Evolutionary conservation across 768 basidiomycete genomes (phyloP), one percentile per base, ranked within the genome.

Genomic region (Leccinellum rugosiceps): DNA sequence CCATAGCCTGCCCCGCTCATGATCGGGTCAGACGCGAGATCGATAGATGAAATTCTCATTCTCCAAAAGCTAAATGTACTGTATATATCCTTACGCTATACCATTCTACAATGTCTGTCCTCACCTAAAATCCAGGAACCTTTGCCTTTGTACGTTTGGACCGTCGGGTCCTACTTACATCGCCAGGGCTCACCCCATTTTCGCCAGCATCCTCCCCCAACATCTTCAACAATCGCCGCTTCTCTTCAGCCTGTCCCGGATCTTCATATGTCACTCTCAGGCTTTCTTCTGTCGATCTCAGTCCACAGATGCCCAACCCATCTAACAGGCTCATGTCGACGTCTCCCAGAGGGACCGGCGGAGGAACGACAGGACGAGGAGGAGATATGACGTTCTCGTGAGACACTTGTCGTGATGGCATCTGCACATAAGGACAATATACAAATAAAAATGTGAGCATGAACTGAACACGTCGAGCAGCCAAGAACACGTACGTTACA

Each of bases 191-290:
- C 44, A 30, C 43, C 47, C 32, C 60, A 34, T 26, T 47, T 23
- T 57, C 65, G 1, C n/a, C 19, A 3, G 53, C 67, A 32, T 61
- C 63, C 53, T 61, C 65, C 7, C 63, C 74, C 61, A 88, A 64
- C 63, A 90, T 68, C 53, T 71, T 77, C 80, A 87, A 77, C 61
- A 89, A 65, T 66, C 80, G 75, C 58, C 77, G 73, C 69, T 80
- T 80, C 69, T 86, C 86, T 49, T 80, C 81, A 41, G 74, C 69
- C 72, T 88, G 83, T 21, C 71, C 80, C 2, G 86, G 86, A 69
- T 90, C 87, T 65, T 87, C 86, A 60, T 89, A 90, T 56, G 75
- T 77, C 9, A 90, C 85, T 6, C 80, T 76, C 68, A 83, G 73
- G 62, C 79, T 79, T 60, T 78, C 76, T n/a, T 80, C 78, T 15